Conservation (phyloP, 139 green algal genomes). For the Tetradesmus obliquus region DNA sequence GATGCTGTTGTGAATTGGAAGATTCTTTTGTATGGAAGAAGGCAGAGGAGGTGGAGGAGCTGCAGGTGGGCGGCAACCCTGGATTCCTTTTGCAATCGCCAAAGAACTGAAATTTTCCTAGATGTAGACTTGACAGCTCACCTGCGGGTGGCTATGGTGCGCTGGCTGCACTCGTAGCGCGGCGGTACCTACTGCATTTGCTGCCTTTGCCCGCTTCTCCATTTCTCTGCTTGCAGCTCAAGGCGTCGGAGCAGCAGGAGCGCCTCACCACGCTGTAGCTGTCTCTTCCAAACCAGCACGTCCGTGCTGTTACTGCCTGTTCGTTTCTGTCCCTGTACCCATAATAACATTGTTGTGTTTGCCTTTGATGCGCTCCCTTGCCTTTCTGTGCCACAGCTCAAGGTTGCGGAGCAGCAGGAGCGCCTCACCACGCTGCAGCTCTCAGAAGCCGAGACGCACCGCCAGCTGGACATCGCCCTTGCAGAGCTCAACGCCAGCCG, state of each 20-base stretch:
- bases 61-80: too few species aligned
- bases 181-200: too few species aligned
- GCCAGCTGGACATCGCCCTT: background rate
- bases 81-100: too few species aligned
- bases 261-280: conserved; percentile 1
- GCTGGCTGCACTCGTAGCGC: too few species aligned
- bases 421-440: conserved; percentile 24
- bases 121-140: too few species aligned
- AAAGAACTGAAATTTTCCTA: too few species aligned
- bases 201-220: too few species aligned
- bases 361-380: background rate
- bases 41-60: conserved; percentile 43
- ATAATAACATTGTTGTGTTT: background rate
- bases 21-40: conserved; percentile 21
- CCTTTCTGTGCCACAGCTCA: conserved; percentile 11
- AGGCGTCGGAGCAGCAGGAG: background rate
- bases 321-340: background rate
- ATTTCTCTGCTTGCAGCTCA: too few species aligned
- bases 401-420: background rate
- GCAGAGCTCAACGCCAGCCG: background rate
- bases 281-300: too few species aligned
- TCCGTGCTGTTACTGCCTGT: background rate
- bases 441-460: background rate
- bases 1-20: too few species aligned
- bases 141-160: too few species aligned